Base-by-base conservation (phyloP, 352 stramenopile genomes). In the Phytophthora pinifolia region DNA sequence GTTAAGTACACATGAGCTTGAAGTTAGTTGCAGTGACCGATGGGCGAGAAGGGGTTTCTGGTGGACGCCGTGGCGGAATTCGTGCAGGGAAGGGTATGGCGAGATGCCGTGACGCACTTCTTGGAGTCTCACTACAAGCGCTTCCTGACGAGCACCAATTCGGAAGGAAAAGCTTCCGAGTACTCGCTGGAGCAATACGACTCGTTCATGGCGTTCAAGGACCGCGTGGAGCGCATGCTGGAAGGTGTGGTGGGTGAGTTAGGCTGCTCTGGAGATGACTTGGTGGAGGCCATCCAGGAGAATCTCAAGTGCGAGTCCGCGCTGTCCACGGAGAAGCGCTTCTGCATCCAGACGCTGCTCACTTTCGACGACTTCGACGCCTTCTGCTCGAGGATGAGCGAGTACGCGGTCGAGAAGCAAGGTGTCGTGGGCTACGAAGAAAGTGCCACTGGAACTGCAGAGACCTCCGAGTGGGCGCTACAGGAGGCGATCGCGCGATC, bases 21-120 rank as follows among this genome's bases (percentile, higher is more conserved):
- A 67, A 67, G 42, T 29, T 52, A 31, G 46, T 4, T 25, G 22
- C 1, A n/a, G 20, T 30, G 22, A 6, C 4, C 22, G 22, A 63
- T 64, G 49, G 37, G 14, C 18, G 67, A 79, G n/a, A 88, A 85
- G 37, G 74, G 79, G 13, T 92, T 92, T 54, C 57, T 92, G 31
- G 61, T 92, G 39, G 82, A 90, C 49, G 82, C 79, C 0, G 72
- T 89, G 29, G 74, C 72, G 46, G 72, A 92, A 59, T 92, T 88
- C 48, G 52, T 92, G 32, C 70, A 89, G 59, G 76, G 74, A 17
- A 54, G 46, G 9, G 39, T 6, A 45, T 90, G 82, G 82, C 62
- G 77, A 7, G 59, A 86, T 27, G 54, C 64, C 0, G 63, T 92
- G 15, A 70, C 53, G 1, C 55, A 58, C 20, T 92, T 90, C 54